Evolutionary conservation across 768 basidiomycete genomes (phyloP).

Genomic region (Lyophyllum shimeji): DNA sequence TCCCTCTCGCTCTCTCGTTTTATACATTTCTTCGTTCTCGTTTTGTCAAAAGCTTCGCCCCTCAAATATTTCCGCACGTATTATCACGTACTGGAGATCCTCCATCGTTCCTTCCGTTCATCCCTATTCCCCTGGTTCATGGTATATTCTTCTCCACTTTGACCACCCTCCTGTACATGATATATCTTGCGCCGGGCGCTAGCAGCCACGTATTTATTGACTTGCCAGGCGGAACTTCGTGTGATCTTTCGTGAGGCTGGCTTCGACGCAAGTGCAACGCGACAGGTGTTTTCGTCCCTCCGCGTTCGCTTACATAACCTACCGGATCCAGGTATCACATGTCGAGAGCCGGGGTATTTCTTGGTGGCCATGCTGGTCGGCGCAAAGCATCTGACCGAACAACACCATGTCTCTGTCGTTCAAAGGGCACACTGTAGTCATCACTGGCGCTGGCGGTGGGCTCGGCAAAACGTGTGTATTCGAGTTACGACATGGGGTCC

Average conservation of each 20-base stretch:
- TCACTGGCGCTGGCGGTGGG: slow-evolving; percentile 96
- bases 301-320: slow-evolving; percentile 4
- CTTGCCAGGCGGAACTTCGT: slow-evolving; percentile 4
- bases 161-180: slow-evolving; percentile 30
- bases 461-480: slow-evolving; percentile 80
- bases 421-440: slow-evolving; percentile 86
- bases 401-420: slow-evolving; percentile 63
- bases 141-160: slow-evolving; percentile 13
- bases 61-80: slow-evolving; percentile 7
- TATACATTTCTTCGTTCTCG: slow-evolving; percentile 27
- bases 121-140: slow-evolving; percentile 6
- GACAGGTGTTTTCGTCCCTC: background rate
- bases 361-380: background rate
- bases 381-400: background rate
- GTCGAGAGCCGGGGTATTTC: slow-evolving; percentile 16
- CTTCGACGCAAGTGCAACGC: background rate
- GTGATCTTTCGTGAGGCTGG: background rate
- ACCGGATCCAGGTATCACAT: slow-evolving; percentile 19
- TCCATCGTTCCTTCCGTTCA: slow-evolving; percentile 18
- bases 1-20: slow-evolving; percentile 18
- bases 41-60: slow-evolving; percentile 10
- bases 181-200: slow-evolving; percentile 35
- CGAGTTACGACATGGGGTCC: background rate
- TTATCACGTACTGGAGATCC: slow-evolving; percentile 13
- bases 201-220: slow-evolving; percentile 26